Percentiles rank a stretch among this genome's conserved stretches.
phyloP scores from a whole-genome alignment of 768 basidiomycete species.

The Suillus bovinus region DNA sequence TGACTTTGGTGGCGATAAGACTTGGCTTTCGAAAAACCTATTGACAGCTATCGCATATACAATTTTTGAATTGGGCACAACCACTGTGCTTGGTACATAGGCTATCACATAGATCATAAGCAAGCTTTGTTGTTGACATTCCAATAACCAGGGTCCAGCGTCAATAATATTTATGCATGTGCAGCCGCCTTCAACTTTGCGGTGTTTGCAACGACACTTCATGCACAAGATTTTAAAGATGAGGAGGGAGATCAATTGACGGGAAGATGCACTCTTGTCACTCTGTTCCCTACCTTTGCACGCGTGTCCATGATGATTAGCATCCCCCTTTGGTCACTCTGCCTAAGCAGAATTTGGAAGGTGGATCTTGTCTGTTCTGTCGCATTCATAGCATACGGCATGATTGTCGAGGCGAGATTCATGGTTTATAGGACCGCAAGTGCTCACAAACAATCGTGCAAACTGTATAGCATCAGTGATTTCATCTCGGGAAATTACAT shows the following conservation, averaged over 20 bases:
- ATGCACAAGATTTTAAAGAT: constrained; percentile 29
- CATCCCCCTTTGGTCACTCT: constrained; percentile 9
- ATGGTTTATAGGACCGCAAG: not conserved
- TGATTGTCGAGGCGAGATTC: constrained; percentile 6
- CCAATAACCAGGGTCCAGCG: constrained; percentile 12
- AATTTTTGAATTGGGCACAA: constrained; percentile 29
- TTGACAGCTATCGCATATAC: constrained; percentile 26
- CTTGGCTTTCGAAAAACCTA: constrained; percentile 25
- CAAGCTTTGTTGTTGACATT: not conserved
- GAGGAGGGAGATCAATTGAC: constrained; percentile 33
- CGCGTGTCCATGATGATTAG: constrained; percentile 8
- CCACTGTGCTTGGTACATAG: constrained; percentile 25
- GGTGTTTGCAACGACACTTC: constrained; percentile 27
- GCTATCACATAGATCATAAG: not conserved
- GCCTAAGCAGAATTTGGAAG: constrained; percentile 7
- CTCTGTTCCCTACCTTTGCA: constrained; percentile 30
- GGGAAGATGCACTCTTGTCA: constrained; percentile 38
- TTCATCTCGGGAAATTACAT: not conserved
- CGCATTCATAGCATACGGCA: not conserved
- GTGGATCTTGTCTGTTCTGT: not conserved
- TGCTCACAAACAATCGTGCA: constrained; percentile 5
- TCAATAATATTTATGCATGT: constrained; percentile 15
- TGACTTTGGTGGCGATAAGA: constrained; percentile 22
- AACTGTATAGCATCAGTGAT: constrained; percentile 9
- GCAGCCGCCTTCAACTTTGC: constrained; percentile 23